Evolutionary conservation across 805 yeast species (phyloP).

Genomic region (Kuraishia piskuri): DNA sequence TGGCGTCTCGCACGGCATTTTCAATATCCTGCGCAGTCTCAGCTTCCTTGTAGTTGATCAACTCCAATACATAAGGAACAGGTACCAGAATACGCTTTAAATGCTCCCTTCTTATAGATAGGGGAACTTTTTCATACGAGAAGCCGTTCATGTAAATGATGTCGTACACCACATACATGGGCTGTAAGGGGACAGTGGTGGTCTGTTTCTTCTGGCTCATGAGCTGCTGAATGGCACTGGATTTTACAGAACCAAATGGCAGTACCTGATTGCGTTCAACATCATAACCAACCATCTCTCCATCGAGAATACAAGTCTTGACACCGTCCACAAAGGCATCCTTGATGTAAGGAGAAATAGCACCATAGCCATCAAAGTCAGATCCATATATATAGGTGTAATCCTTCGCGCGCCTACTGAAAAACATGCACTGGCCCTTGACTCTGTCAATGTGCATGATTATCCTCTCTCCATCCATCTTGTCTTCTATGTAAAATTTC

Average conservation of each 20-base stretch:
- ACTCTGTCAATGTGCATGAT: constrained; percentile 52
- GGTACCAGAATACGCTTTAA: constrained; percentile 38
- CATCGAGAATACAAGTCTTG: constrained; percentile 54
- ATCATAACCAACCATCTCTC: constrained; percentile 92
- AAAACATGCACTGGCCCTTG: constrained; percentile 36
- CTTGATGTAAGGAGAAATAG: constrained; percentile 22
- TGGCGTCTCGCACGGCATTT: constrained; percentile 44
- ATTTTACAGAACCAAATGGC: constrained; percentile 76
- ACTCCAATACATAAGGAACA: constrained; percentile 39
- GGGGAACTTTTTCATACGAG: constrained; percentile 44
- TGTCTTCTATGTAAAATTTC: constrained; percentile 76
- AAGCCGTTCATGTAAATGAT: constrained; percentile 59
- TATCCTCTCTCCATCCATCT: constrained; percentile 88
- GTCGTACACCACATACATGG: constrained; percentile 65
- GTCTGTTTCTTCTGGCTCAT: constrained; percentile 21
- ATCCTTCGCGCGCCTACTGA: constrained; percentile 64
- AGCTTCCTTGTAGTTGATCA: constrained; percentile 32
- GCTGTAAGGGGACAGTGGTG: constrained; percentile 28
- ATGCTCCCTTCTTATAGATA: constrained; percentile 47
- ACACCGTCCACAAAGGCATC: constrained; percentile 19
- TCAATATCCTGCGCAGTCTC: constrained; percentile 43
- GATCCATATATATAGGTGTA: constrained; percentile 63
- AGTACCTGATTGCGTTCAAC: constrained; percentile 42
- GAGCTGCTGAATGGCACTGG: constrained; percentile 52
- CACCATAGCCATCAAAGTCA: constrained; percentile 8